A percentile compares a stretch with the other conserved stretches of the same genome.
Evolutionary conservation across 2,329 filamentous ascomycete species (phyloP).

Genomic region (Camptophora hylomeconis): DNA sequence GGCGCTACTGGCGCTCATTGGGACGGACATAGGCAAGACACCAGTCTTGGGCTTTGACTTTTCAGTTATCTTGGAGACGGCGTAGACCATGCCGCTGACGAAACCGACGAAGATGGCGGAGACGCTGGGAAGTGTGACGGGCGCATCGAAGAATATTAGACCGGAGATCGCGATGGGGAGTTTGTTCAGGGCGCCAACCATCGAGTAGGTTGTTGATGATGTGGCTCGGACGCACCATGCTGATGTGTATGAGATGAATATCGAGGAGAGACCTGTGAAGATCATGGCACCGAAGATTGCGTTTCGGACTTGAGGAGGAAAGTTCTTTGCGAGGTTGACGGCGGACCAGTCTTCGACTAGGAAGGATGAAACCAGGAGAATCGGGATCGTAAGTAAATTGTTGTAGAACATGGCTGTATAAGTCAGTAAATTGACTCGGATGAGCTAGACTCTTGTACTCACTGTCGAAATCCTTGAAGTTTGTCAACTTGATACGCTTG

Average conservation of each 20-base stretch:
- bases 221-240: slow-evolving; percentile 98
- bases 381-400: slow-evolving; percentile 90
- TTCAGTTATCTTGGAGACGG: slow-evolving; percentile 75
- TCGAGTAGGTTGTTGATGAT: slow-evolving; percentile 94
- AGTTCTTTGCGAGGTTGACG: slow-evolving; percentile 73
- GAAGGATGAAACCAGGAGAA: slow-evolving; percentile 70
- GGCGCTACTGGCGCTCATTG: slow-evolving; percentile 80
- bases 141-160: slow-evolving; percentile 87
- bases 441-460: slow-evolving; percentile 32
- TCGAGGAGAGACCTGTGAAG: slow-evolving; percentile 80
- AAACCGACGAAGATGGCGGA: slow-evolving; percentile 87
- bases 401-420: slow-evolving; percentile 97
- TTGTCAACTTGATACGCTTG: slow-evolving; percentile 98
- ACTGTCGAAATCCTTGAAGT: slow-evolving; percentile 99
- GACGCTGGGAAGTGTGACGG: slow-evolving; percentile 82
- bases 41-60: slow-evolving; percentile 51
- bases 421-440: slow-evolving; percentile 20
- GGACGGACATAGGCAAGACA: slow-evolving; percentile 53
- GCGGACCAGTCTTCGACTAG: slow-evolving; percentile 85
- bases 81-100: slow-evolving; percentile 80
- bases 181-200: slow-evolving; percentile 98
- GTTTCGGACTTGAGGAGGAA: slow-evolving; percentile 69
- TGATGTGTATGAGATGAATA: slow-evolving; percentile 99
- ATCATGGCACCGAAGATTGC: slow-evolving; percentile 77
- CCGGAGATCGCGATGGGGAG: slow-evolving; percentile 87